Conservation (phyloP, 1,284 basidiomycete species). For the Ganoderma sinense region DNA sequence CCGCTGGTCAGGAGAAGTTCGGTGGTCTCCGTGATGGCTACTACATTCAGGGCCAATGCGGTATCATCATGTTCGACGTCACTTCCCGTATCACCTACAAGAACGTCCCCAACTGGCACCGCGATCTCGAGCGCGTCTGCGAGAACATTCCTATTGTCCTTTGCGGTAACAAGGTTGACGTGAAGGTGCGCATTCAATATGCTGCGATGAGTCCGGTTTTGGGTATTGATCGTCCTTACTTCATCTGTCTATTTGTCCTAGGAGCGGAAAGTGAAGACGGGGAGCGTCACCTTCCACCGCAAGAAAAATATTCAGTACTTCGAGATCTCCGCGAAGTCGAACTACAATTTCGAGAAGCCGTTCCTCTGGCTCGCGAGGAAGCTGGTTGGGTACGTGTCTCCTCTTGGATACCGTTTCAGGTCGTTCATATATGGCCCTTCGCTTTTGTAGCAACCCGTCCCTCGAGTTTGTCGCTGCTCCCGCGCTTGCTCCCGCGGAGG, state of each 20-base stretch:
- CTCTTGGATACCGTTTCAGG: background rate
- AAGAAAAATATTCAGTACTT: slow-evolving; percentile 99
- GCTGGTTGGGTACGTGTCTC: slow-evolving; percentile 84
- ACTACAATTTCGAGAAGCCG: slow-evolving; percentile 99
- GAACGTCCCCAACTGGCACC: slow-evolving; percentile 99
- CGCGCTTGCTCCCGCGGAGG: slow-evolving; percentile 95
- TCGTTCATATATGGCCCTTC: slow-evolving; percentile 8
- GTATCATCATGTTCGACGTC: slow-evolving; percentile 99
- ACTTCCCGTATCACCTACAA: slow-evolving; percentile 99
- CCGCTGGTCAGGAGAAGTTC: slow-evolving; percentile 99
- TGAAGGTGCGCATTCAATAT: slow-evolving; percentile 76
- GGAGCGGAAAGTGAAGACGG: slow-evolving; percentile 99
- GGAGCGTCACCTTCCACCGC: slow-evolving; percentile 98
- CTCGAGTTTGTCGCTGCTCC: slow-evolving; percentile 98
- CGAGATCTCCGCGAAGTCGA: slow-evolving; percentile 99
- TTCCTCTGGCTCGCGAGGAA: slow-evolving; percentile 99
- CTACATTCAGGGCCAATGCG: slow-evolving; percentile 99
- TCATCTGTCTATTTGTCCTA: slow-evolving; percentile 41
- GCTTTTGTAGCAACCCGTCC: slow-evolving; percentile 69
- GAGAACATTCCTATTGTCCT: slow-evolving; percentile 99
- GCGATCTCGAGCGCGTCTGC: slow-evolving; percentile 99
- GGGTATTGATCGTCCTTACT: slow-evolving; percentile 15
- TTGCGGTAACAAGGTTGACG: slow-evolving; percentile 99
- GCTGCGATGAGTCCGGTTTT: background rate
- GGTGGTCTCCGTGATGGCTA: slow-evolving; percentile 98